These are phyloP conservation scores for Daldinia grandis DNA, from an alignment of 495 filamentous ascomycete genomes.

Conservation along the genomic window DNA sequence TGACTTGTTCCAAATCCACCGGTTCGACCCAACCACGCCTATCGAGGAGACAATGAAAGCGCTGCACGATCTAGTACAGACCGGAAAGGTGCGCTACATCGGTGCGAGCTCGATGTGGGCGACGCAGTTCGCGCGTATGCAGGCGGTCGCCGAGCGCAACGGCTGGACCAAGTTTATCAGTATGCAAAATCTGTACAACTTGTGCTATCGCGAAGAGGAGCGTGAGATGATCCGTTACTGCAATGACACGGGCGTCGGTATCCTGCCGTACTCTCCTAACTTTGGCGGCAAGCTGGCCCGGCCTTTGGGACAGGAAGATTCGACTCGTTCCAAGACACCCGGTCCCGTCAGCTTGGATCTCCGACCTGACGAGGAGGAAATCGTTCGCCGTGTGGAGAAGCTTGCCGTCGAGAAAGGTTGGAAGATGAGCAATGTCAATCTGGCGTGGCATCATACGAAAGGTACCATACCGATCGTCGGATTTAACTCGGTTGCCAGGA, in stretches of 20 bases:
- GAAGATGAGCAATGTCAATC: slow-evolving; percentile 67
- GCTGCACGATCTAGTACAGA: slow-evolving; percentile 67
- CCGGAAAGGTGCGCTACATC: slow-evolving; percentile 70
- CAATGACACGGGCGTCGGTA: slow-evolving; percentile 71
- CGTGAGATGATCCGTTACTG: slow-evolving; percentile 79
- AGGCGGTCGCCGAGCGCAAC: slow-evolving; percentile 67
- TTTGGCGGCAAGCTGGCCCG: slow-evolving; percentile 64
- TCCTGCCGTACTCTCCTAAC: slow-evolving; percentile 73
- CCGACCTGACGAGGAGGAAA: slow-evolving; percentile 42
- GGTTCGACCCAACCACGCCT: slow-evolving; percentile 61
- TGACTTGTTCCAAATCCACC: slow-evolving; percentile 76
- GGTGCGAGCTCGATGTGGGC: slow-evolving; percentile 68
- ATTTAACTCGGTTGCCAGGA: slow-evolving; percentile 57
- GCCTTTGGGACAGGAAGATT: slow-evolving; percentile 42
- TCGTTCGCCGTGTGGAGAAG: slow-evolving; percentile 66
- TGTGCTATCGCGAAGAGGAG: slow-evolving; percentile 79
- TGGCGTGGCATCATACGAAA: slow-evolving; percentile 63
- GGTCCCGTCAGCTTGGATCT: slow-evolving; percentile 26
- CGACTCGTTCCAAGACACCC: slow-evolving; percentile 23
- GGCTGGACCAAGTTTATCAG: slow-evolving; percentile 78
- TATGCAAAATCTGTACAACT: slow-evolving; percentile 80
- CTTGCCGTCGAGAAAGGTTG: slow-evolving; percentile 66
- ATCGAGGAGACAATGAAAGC: slow-evolving; percentile 72
- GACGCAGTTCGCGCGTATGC: slow-evolving; percentile 63
- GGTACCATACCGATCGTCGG: slow-evolving; percentile 65